Evolutionary conservation across 306 rosid genomes (phyloP).

Genomic region (Coriaria nepalensis): DNA sequence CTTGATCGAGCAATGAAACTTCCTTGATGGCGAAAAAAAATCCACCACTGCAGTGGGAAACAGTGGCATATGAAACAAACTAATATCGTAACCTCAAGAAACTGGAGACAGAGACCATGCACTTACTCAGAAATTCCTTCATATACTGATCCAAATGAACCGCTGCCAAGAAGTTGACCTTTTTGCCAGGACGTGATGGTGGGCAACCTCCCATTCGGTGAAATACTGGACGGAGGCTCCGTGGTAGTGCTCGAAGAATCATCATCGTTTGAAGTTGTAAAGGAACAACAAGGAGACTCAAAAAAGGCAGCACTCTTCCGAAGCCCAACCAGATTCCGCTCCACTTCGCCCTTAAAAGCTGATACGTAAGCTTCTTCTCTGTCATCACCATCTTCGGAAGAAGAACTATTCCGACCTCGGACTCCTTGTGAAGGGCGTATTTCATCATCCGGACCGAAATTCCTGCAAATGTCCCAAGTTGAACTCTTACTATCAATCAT

Average conservation of each 20-base stretch:
- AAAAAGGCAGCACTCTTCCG: conserved; percentile 24
- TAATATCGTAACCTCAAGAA: too few relatives aligned
- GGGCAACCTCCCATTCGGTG: conserved; percentile 47
- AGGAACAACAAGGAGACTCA: conserved; percentile 38
- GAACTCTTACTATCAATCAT: conserved; percentile 34
- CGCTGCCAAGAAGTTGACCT: conserved; percentile 79
- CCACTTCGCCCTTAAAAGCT: conserved; percentile 20
- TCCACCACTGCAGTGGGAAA: conserved; percentile 39
- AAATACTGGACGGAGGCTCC: conserved; percentile 43
- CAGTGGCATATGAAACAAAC: neutral
- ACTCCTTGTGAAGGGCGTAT: neutral
- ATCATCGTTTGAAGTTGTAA: conserved; percentile 66
- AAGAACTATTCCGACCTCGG: conserved; percentile 8
- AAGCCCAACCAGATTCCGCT: conserved; percentile 20
- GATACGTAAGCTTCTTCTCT: conserved; percentile 11
- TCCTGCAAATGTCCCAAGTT: conserved; percentile 69
- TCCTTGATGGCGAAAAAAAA: conserved; percentile 82
- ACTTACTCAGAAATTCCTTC: conserved; percentile 89
- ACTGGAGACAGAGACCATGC: neutral
- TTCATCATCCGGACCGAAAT: conserved; percentile 36
- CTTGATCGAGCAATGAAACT: conserved; percentile 91
- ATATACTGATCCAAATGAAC: conserved; percentile 81
- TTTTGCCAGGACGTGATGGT: conserved; percentile 45
- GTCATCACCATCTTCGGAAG: conserved; percentile 8
- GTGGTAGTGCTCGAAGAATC: conserved; percentile 64